Percentiles rank a stretch among this genome's conserved stretches.
These are phyloP conservation scores for Cercospora zeae-maydis DNA, from an alignment of 2,329 filamentous ascomycete genomes.

Conservation along the genomic window DNA sequence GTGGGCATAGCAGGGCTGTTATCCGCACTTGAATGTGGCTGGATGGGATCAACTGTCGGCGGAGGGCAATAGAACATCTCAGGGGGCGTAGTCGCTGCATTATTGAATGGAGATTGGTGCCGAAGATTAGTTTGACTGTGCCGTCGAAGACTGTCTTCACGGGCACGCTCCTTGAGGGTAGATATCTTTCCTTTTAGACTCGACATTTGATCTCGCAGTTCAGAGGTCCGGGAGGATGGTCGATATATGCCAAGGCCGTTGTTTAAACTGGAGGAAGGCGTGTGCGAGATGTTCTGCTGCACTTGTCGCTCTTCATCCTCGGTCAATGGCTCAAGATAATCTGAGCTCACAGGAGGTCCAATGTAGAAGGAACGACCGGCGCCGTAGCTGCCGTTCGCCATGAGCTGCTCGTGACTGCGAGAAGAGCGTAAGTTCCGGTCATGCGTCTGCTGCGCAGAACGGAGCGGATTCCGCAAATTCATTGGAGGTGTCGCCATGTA, in stretches of 20 bases:
- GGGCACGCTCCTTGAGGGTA: conserved; percentile 70
- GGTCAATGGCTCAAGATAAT: conserved; percentile 40
- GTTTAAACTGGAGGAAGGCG: conserved; percentile 12
- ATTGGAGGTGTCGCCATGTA: conserved; percentile 8
- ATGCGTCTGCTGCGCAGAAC: conserved; percentile 13
- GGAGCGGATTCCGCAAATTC: conserved; percentile 2
- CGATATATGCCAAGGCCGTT: conserved; percentile 51
- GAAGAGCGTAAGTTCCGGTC: conserved; percentile 16
- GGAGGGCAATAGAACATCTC: conserved; percentile 30
- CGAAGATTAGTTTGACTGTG: conserved; percentile 72
- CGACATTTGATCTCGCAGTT: conserved; percentile 78
- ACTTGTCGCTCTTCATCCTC: conserved; percentile 38
- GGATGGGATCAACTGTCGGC: background rate
- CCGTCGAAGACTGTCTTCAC: conserved; percentile 73
- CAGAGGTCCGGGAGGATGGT: conserved; percentile 67
- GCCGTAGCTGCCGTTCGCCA: conserved; percentile 13
- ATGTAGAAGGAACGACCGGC: conserved; percentile 32
- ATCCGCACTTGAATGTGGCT: conserved; percentile 9
- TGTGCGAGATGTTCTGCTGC: conserved; percentile 17
- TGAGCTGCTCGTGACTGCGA: conserved; percentile 23
- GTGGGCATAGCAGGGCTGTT: conserved; percentile 2
- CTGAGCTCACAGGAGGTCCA: conserved; percentile 39
- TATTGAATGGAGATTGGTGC: conserved; percentile 69
- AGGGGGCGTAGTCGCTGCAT: conserved; percentile 46
- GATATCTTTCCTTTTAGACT: conserved; percentile 83